These are phyloP conservation scores for Lactifluus rugatus DNA, from an alignment of 768 basidiomycete species.

Conservation along the genomic window DNA sequence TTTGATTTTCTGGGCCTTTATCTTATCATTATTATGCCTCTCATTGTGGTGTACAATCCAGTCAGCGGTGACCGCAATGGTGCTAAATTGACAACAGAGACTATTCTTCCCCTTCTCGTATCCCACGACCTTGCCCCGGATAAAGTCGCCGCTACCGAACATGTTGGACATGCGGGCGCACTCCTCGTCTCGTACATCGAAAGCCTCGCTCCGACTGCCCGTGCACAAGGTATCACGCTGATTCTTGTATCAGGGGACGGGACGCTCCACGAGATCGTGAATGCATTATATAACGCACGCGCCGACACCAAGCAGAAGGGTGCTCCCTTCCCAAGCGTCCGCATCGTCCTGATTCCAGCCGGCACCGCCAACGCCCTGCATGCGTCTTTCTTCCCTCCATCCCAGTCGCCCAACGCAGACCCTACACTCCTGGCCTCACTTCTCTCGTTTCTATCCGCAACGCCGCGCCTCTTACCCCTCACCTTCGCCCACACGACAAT, in stretches of 20 bases:
- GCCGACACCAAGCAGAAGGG: background rate
- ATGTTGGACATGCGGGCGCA: constrained; percentile 45
- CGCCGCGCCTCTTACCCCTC: constrained; percentile 31
- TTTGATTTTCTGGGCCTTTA: background rate
- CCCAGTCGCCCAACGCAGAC: constrained; percentile 16
- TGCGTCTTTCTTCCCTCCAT: constrained; percentile 59
- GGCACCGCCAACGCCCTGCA: constrained; percentile 95
- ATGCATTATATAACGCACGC: constrained; percentile 43
- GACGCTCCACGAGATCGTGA: constrained; percentile 83
- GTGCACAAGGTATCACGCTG: constrained; percentile 32
- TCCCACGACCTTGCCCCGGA: constrained; percentile 32
- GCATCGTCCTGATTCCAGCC: constrained; percentile 51
- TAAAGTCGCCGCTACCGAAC: constrained; percentile 39
- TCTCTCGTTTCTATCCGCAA: constrained; percentile 20
- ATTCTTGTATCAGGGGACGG: constrained; percentile 83
- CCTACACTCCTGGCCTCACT: constrained; percentile 34
- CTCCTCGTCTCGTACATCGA: constrained; percentile 28
- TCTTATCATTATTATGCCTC: constrained; percentile 30
- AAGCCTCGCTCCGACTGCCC: constrained; percentile 26
- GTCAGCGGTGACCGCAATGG: constrained; percentile 55
- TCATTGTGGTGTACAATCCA: constrained; percentile 70
- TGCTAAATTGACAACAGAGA: constrained; percentile 41
- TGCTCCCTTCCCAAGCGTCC: constrained; percentile 22
- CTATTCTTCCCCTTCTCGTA: constrained; percentile 56
- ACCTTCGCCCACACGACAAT: constrained; percentile 46